Conservation (phyloP, 2,329 filamentous ascomycete genomes). For the Cucurbitaria berberidis region DNA sequence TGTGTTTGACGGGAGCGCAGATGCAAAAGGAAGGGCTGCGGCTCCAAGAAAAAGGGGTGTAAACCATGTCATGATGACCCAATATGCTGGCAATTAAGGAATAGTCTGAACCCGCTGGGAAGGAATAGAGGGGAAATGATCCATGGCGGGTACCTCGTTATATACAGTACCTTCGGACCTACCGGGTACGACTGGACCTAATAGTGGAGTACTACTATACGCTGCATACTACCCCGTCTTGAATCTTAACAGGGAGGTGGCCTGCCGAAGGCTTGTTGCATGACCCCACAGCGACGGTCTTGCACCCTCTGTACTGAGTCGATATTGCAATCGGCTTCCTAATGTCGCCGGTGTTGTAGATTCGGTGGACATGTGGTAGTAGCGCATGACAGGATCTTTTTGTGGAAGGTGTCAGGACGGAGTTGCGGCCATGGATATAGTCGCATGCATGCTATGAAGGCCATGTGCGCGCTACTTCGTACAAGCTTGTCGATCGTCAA, state of each 20-base stretch:
- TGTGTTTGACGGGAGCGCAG: slow-evolving; percentile 22
- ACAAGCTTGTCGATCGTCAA: slow-evolving; percentile 12
- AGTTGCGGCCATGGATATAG: background rate
- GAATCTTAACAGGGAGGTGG: background rate
- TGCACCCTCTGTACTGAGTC: background rate
- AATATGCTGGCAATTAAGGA: background rate
- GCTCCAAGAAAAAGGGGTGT: slow-evolving; percentile 14
- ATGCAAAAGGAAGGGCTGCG: slow-evolving; percentile 7
- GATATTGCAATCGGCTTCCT: background rate
- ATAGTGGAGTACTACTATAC: slow-evolving; percentile 17
- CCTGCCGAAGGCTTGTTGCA: background rate
- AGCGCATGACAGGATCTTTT: slow-evolving; percentile 13
- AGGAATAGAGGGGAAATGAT: background rate
- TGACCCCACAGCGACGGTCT: background rate
- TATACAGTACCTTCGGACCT: slow-evolving; percentile 2
- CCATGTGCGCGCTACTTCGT: slow-evolving; percentile 9
- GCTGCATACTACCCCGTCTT: background rate
- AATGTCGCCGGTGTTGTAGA: background rate
- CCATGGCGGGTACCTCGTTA: background rate
- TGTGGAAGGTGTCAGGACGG: background rate
- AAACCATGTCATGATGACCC: slow-evolving; percentile 14
- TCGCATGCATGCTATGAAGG: slow-evolving; percentile 3
- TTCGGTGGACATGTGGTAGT: slow-evolving; percentile 3
- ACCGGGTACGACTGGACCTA: slow-evolving; percentile 6
- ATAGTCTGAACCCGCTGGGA: background rate